phyloP scores from a whole-genome alignment of 1,139 yeast genomes.

The Keqinozyma sinolaborantium region DNA sequence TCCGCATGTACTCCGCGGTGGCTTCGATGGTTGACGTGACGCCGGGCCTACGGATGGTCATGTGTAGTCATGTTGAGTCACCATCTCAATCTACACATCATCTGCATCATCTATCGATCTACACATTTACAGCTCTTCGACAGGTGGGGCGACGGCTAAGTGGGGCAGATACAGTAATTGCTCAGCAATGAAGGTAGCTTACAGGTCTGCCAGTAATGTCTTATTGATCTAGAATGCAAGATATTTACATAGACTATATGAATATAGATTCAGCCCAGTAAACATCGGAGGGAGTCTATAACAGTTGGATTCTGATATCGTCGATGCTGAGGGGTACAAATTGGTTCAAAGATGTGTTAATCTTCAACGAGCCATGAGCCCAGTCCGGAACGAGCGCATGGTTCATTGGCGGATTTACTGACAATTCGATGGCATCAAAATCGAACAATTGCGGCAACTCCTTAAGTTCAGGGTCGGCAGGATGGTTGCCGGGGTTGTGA shows the following conservation, averaged over 20 bases:
- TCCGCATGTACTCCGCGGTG: too few species aligned
- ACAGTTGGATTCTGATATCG: slow-evolving; percentile 9
- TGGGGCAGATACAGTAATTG: too few species aligned
- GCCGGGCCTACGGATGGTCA: too few species aligned
- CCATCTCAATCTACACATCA: too few species aligned
- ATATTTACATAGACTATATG: not conserved
- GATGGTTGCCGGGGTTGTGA: slow-evolving; percentile 21
- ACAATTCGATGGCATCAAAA: slow-evolving; percentile 47
- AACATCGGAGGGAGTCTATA: not conserved
- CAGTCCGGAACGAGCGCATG: slow-evolving; percentile 35
- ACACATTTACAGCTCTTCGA: too few species aligned
- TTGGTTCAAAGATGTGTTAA: slow-evolving; percentile 10
- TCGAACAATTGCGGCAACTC: slow-evolving; percentile 47
- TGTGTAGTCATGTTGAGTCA: too few species aligned
- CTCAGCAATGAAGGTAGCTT: too few species aligned
- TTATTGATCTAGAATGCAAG: not conserved
- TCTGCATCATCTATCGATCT: too few species aligned
- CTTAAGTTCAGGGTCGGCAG: slow-evolving; percentile 39
- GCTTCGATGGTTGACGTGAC: too few species aligned
- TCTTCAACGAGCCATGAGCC: slow-evolving; percentile 20
- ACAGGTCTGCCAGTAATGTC: too few species aligned
- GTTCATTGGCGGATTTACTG: slow-evolving; percentile 35
- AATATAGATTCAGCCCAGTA: not conserved
- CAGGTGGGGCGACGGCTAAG: too few species aligned
- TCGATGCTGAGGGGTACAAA: slow-evolving; percentile 12